phyloP scores from a whole-genome alignment of 2,329 filamentous ascomycete species.

The Diaporthe sp. region DNA sequence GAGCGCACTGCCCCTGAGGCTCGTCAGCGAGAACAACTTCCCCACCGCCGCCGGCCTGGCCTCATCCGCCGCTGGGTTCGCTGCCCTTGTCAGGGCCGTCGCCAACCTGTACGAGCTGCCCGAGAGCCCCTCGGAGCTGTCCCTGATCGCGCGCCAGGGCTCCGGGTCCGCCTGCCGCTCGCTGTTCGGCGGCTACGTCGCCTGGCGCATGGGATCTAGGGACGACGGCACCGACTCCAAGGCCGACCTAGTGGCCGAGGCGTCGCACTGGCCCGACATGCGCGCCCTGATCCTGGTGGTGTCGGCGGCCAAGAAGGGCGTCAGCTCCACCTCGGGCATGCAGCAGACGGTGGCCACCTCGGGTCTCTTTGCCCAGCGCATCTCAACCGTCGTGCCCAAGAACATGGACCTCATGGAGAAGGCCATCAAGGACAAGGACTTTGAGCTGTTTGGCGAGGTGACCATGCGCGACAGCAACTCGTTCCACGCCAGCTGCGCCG shows the following conservation, averaged over 20 bases:
- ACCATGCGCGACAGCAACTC: slow-evolving; percentile 98
- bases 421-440: slow-evolving; percentile 83
- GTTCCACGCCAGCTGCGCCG: slow-evolving; percentile 94
- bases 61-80: slow-evolving; percentile 77
- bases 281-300: slow-evolving; percentile 91
- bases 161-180: slow-evolving; percentile 95
- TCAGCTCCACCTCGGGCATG: slow-evolving; percentile 94
- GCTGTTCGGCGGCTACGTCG: slow-evolving; percentile 95
- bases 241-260: slow-evolving; percentile 89
- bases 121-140: slow-evolving; percentile 84
- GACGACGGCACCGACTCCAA: slow-evolving; percentile 87
- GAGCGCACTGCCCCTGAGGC: slow-evolving; percentile 79
- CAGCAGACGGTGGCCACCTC: slow-evolving; percentile 95
- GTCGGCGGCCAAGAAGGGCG: slow-evolving; percentile 94
- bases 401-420: slow-evolving; percentile 89
- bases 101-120: slow-evolving; percentile 92
- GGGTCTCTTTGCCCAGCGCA: slow-evolving; percentile 84
- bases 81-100: slow-evolving; percentile 83
- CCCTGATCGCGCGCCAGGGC: slow-evolving; percentile 90
- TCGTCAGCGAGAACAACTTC: slow-evolving; percentile 99
- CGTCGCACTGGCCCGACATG: slow-evolving; percentile 96
- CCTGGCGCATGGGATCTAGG: slow-evolving; percentile 85
- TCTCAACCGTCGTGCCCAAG: slow-evolving; percentile 80
- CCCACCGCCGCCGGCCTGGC: slow-evolving; percentile 94
- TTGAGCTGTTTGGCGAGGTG: slow-evolving; percentile 86